Conservation (phyloP, 306 rosid genomes). For the Dalbergia cultrata region DNA sequence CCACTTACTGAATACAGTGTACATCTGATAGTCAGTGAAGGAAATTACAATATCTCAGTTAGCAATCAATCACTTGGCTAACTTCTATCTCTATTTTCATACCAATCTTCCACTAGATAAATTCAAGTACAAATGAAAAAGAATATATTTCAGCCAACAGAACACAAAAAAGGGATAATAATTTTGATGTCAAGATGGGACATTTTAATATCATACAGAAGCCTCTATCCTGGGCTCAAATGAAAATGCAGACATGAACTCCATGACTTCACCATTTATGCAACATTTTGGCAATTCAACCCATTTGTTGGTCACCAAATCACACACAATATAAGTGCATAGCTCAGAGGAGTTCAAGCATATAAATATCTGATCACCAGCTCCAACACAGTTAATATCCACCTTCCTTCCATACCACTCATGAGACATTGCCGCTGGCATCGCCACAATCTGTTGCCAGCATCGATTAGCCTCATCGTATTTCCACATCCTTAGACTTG, state of each 20-base stretch:
- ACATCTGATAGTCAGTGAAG: conserved; percentile 38
- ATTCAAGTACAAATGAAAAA: conserved; percentile 37
- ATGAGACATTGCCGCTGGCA: conserved; percentile 91
- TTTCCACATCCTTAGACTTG: conserved; percentile 86
- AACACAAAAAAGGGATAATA: conserved; percentile 5
- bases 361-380: conserved; percentile 71
- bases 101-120: conserved; percentile 50
- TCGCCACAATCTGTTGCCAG: conserved; percentile 85
- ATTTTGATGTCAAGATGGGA: neutral
- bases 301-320: conserved; percentile 75
- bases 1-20: conserved; percentile 40
- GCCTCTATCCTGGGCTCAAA: conserved; percentile 97
- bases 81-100: conserved; percentile 42
- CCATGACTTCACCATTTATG: conserved; percentile 71
- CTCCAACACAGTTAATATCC: conserved; percentile 90
- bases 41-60: conserved; percentile 41
- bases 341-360: conserved; percentile 78
- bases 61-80: conserved; percentile 51
- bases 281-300: conserved; percentile 74
- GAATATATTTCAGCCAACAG: conserved; percentile 30
- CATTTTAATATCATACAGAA: conserved; percentile 54
- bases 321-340: conserved; percentile 68
- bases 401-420: conserved; percentile 93
- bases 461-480: conserved; percentile 60
- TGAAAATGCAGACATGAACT: conserved; percentile 91